Percentiles rank a stretch among this genome's conserved stretches.
These are phyloP conservation scores for Climacium dendroides DNA, from an alignment of 225 moss, liverwort and hornwort genomes.

Conservation along the genomic window DNA sequence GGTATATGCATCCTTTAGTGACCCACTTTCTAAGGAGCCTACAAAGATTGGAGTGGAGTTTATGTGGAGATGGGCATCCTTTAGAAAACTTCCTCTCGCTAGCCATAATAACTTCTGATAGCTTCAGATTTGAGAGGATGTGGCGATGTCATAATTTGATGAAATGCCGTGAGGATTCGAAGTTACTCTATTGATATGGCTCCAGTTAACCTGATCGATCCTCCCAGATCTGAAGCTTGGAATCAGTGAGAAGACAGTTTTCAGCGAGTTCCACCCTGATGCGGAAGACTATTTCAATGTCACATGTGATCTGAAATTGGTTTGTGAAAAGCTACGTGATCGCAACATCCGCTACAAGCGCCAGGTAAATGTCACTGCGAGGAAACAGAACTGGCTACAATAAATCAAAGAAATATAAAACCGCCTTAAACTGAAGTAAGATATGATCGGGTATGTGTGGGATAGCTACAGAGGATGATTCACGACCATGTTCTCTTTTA, in stretches of 20 bases:
- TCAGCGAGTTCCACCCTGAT: slow-evolving; percentile 86
- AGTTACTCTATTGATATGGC: not conserved
- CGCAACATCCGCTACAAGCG: slow-evolving; percentile 56
- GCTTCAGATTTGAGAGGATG: not conserved
- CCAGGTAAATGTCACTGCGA: slow-evolving; percentile 28
- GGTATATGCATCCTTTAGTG: not conserved
- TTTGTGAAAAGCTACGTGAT: slow-evolving; percentile 70
- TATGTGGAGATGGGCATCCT: not conserved
- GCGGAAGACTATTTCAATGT: slow-evolving; percentile 79
- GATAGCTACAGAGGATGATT: not conserved
- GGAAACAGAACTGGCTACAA: not conserved
- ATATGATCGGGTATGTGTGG: not conserved
- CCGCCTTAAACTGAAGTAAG: not conserved
- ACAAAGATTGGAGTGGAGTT: not conserved
- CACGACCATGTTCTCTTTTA: not conserved
- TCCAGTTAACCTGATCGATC: not conserved
- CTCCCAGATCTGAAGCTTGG: slow-evolving; percentile 76
- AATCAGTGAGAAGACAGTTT: slow-evolving; percentile 84
- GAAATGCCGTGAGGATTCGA: not conserved
- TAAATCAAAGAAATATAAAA: not conserved
- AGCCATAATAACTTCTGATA: not conserved
- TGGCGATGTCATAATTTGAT: not conserved
- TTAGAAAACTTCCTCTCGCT: not conserved
- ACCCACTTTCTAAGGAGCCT: not conserved
- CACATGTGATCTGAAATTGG: slow-evolving; percentile 68